Evolutionary conservation across 768 basidiomycete genomes (phyloP), one percentile per base, ranked within the genome.

Genomic region (Auriscalpium microsporum): DNA sequence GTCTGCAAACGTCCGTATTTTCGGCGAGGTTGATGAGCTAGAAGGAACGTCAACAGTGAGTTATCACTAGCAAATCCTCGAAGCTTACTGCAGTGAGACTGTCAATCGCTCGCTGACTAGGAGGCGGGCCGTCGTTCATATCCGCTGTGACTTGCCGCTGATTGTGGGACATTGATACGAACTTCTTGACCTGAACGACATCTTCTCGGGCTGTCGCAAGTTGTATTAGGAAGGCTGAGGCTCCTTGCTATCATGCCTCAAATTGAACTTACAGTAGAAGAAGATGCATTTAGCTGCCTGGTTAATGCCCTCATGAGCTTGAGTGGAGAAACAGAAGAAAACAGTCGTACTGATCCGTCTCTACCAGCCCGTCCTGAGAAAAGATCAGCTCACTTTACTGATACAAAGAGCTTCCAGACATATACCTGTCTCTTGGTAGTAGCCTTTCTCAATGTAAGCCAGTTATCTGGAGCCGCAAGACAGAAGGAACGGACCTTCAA

Each of bases 351-450:
- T 57, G 70, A 65, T 35, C 87, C 87, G 64, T 92, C 88, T 52
- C 90, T 78, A 28, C 90, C 90, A 54, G 86, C 90, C 50, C 90
- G 77, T 45, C 89, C 88, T 87, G 54, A 14, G 8, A 17, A 34
- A 48, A 10, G 4, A 49, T 40, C n/a, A 14, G 65, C 21, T 60
- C 17, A 13, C 52, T 17, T 19, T 2, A 48, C 8, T 11, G 38
- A 47, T 38, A 35, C 8, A 11, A 54, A 42, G 40, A 17, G 13
- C 4, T 13, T 42, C 14, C 23, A n/a, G 10, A 57, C 74, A 21
- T 61, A 83, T 61, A 83, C 87, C 88, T 59, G 89, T 91, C 68
- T 92, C 90, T 67, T 92, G 90, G 66, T 93, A 93, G 66, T 84
- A 93, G 0, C 88, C 90, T 89, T 48, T 10, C 21, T 19, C 28